Evolutionary conservation across 768 basidiomycete genomes (phyloP).

Genomic region (Chiua virens): DNA sequence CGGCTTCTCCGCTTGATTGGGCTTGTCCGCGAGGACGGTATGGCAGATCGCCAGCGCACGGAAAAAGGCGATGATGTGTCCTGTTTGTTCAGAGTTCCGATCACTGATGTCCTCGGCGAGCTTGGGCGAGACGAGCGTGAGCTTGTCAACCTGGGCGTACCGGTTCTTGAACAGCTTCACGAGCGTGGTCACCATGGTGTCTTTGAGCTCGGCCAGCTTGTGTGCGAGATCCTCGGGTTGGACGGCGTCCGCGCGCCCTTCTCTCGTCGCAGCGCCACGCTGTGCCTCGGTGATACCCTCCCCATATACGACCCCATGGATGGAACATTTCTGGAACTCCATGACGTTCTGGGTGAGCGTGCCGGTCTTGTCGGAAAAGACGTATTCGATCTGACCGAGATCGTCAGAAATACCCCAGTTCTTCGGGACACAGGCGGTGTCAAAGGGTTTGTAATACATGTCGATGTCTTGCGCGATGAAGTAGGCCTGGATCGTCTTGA

Average conservation of each 20-base stretch:
- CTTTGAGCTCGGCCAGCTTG: conserved; percentile 64
- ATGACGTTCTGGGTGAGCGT: conserved; percentile 98
- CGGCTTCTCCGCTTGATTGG: conserved; percentile 61
- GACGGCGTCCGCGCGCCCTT: conserved; percentile 64
- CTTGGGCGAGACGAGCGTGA: conserved; percentile 86
- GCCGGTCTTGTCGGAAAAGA: conserved; percentile 92
- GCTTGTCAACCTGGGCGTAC: conserved; percentile 73
- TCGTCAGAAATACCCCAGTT: conserved; percentile 99
- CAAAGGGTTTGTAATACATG: conserved; percentile 90
- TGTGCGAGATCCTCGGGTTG: conserved; percentile 71
- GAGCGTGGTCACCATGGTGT: conserved; percentile 75
- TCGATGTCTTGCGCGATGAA: conserved; percentile 96
- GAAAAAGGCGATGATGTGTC: conserved; percentile 81
- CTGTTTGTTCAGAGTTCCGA: conserved; percentile 56
- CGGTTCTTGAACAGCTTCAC: conserved; percentile 84
- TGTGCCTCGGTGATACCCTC: conserved; percentile 96
- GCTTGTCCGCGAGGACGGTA: conserved; percentile 79
- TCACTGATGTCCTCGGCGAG: conserved; percentile 78
- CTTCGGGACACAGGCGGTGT: conserved; percentile 90
- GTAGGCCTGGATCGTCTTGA: conserved; percentile 96
- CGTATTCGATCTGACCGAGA: conserved; percentile 96
- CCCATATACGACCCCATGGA: conserved; percentile 82
- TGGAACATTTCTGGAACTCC: conserved; percentile 97
- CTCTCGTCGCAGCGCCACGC: conserved; percentile 83
- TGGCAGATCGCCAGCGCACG: conserved; percentile 95